Evolutionary conservation across 2,329 filamentous ascomycete genomes (phyloP).

Genomic region (Sarocladiaceae sp.): DNA sequence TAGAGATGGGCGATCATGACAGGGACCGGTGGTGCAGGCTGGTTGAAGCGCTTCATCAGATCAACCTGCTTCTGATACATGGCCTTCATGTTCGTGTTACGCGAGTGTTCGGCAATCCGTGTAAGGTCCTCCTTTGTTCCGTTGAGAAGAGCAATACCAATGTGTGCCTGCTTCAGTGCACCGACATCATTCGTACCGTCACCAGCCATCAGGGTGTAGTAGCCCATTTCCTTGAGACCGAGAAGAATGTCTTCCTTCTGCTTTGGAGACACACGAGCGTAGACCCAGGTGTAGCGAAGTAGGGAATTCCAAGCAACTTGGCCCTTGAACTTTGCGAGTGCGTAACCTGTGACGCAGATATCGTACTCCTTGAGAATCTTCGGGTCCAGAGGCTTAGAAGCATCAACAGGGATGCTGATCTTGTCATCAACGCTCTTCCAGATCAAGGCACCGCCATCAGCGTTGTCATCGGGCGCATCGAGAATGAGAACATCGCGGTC

Average conservation of each 20-base stretch:
- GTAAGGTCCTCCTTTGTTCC: conserved; percentile 86
- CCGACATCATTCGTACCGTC: conserved; percentile 98
- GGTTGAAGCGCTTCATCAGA: conserved; percentile 93
- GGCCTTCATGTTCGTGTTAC: conserved; percentile 97
- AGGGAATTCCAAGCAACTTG: conserved; percentile 70
- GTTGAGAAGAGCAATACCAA: conserved; percentile 92
- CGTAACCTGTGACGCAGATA: conserved; percentile 92
- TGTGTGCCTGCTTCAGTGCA: conserved; percentile 94
- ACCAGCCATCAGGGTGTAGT: conserved; percentile 97
- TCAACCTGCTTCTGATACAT: conserved; percentile 93
- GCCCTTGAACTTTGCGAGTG: conserved; percentile 79
- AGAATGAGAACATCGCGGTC: conserved; percentile 92
- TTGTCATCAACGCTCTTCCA: conserved; percentile 96
- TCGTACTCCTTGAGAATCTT: conserved; percentile 82
- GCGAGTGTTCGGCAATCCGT: conserved; percentile 86
- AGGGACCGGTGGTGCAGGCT: conserved; percentile 88
- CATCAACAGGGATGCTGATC: conserved; percentile 77
- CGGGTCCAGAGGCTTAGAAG: conserved; percentile 69
- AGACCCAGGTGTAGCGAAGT: conserved; percentile 90
- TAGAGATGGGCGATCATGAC: conserved; percentile 88
- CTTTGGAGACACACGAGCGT: conserved; percentile 95
- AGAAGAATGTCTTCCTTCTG: conserved; percentile 99
- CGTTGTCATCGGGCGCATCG: conserved; percentile 87
- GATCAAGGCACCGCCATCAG: conserved; percentile 71
- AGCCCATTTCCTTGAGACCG: conserved; percentile 91